A percentile compares a stretch with the other conserved stretches of the same genome.
phyloP scores from a whole-genome alignment of 2,329 filamentous ascomycete species.

The Fusarium nurragi region DNA sequence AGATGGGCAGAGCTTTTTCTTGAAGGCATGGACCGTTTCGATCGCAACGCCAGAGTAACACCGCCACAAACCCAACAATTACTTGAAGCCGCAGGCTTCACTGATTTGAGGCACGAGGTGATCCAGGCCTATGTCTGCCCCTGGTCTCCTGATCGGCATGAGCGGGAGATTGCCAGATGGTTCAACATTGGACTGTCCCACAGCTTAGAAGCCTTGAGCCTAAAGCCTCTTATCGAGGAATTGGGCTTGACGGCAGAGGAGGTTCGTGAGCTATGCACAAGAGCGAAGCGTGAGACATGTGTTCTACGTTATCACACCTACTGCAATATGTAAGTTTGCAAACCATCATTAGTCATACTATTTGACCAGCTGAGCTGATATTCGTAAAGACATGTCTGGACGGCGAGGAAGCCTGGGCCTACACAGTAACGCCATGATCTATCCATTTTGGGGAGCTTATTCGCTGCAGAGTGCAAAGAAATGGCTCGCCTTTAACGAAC shows the following conservation, averaged over 20 bases:
- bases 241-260: conserved; percentile 62
- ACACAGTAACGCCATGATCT: conserved; percentile 31
- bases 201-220: conserved; percentile 75
- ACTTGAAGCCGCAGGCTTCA: conserved; percentile 78
- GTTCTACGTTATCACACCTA: conserved; percentile 75
- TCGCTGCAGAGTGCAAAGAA: neutral
- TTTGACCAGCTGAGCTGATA: neutral
- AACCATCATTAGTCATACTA: neutral
- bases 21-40: conserved; percentile 71
- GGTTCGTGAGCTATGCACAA: conserved; percentile 68
- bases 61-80: conserved; percentile 61
- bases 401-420: conserved; percentile 39
- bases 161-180: conserved; percentile 79
- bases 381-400: conserved; percentile 41
- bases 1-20: conserved; percentile 77
- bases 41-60: conserved; percentile 71
- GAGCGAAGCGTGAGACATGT: conserved; percentile 75
- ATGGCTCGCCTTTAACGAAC: conserved; percentile 4
- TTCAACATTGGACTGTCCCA: conserved; percentile 82
- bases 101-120: conserved; percentile 76
- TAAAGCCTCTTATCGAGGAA: conserved; percentile 73
- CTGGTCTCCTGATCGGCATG: conserved; percentile 72
- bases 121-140: conserved; percentile 78
- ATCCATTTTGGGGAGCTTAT: conserved; percentile 2
- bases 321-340: conserved; percentile 75